A percentile compares a stretch with the other conserved stretches of the same genome.
Evolutionary conservation across 2,329 filamentous ascomycete species (phyloP).

Genomic region (Hypomyces rosellus): DNA sequence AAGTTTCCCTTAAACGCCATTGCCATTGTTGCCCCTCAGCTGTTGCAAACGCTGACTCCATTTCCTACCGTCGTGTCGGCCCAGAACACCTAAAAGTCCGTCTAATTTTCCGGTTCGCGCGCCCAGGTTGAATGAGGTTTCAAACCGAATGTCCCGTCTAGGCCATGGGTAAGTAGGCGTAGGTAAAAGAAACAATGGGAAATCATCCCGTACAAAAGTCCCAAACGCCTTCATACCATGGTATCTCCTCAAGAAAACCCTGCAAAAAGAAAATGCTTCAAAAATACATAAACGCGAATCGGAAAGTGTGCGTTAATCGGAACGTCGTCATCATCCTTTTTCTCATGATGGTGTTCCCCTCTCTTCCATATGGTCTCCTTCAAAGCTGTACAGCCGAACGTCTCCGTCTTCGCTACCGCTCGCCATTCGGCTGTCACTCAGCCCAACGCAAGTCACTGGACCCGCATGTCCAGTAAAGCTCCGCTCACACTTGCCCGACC

Average conservation of each 20-base stretch:
- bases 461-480: conserved; percentile 88
- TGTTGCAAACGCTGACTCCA: too few relatives aligned
- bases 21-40: neutral
- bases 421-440: conserved; percentile 84
- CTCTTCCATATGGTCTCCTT: conserved; percentile 44
- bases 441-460: conserved; percentile 85
- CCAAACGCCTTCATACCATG: too few relatives aligned
- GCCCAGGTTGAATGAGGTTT: too few relatives aligned
- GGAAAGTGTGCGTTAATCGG: neutral
- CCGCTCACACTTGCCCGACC: conserved; percentile 83
- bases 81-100: neutral
- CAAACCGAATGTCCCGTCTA: neutral
- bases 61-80: neutral
- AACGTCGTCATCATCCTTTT: neutral
- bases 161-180: neutral
- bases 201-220: too few relatives aligned
- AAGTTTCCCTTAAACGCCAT: neutral
- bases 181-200: too few relatives aligned
- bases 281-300: neutral
- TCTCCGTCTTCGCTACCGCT: conserved; percentile 93
- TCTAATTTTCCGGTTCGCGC: neutral
- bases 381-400: conserved; percentile 77
- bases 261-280: too few relatives aligned
- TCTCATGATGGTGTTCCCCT: conserved; percentile 43
- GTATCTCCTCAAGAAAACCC: too few relatives aligned